Evolutionary conservation across 345 rosid genomes (phyloP).

Genomic region (Toxicodendron radicans): DNA sequence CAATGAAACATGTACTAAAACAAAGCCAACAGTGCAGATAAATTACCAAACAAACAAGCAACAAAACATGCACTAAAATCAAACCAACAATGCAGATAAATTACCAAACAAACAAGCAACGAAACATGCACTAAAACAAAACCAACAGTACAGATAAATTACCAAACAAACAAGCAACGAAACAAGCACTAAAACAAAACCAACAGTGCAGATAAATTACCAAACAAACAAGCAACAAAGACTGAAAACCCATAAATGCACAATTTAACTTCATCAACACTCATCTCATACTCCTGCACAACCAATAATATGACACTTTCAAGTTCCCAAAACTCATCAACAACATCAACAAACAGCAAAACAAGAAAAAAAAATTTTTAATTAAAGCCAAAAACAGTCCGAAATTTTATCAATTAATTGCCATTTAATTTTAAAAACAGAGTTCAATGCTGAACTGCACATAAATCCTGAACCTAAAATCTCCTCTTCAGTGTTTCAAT

Average conservation of each 20-base stretch:
- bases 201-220: neutral
- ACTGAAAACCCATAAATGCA: neutral
- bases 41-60: no score
- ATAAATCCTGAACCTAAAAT: neutral
- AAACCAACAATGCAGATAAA: no score
- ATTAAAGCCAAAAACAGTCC: slow-evolving; percentile 3
- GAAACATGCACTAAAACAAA: no score
- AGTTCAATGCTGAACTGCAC: neutral
- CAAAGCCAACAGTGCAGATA: no score
- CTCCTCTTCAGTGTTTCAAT: neutral
- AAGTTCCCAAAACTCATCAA: neutral
- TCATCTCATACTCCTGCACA: neutral
- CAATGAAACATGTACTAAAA: no score
- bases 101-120: no score
- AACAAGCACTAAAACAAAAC: no score
- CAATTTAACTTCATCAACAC: neutral
- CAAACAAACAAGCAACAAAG: neutral
- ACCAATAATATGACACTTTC: neutral
- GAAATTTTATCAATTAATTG: no score
- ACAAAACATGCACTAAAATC: no score
- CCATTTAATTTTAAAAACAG: neutral
- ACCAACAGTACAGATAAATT: no score
- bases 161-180: no score
- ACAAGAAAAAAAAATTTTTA: neutral
- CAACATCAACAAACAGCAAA: neutral